Percentiles rank a stretch among this genome's conserved stretches.
Conservation (phyloP, 768 basidiomycete genomes). For the Auricularia sp. region DNA sequence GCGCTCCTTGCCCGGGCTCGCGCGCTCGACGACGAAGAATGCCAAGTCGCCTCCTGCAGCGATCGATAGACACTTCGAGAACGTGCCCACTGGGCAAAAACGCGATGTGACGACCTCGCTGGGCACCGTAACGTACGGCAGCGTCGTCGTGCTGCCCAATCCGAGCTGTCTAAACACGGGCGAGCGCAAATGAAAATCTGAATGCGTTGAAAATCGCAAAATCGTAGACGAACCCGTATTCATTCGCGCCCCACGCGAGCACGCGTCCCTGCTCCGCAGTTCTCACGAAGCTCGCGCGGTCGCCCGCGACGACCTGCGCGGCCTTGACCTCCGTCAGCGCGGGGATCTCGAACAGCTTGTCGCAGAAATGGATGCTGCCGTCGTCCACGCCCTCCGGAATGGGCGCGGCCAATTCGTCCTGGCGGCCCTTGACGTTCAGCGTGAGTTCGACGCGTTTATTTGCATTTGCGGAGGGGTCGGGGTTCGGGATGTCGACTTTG, state of each 20-base stretch:
- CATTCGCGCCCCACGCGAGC: constrained; percentile 85
- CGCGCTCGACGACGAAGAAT: constrained; percentile 63
- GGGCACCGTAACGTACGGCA: constrained; percentile 67
- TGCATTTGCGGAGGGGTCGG: constrained; percentile 3
- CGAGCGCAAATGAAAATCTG: constrained; percentile 3
- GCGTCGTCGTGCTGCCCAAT: constrained; percentile 48
- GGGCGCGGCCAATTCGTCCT: constrained; percentile 16
- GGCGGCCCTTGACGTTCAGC: constrained; percentile 42
- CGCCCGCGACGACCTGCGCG: constrained; percentile 62
- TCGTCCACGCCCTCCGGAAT: constrained; percentile 27
- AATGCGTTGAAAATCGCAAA: background rate
- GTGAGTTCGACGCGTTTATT: constrained; percentile 33
- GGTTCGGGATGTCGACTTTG: constrained; percentile 38
- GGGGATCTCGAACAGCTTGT: constrained; percentile 66
- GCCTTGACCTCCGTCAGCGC: constrained; percentile 52
- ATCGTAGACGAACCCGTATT: constrained; percentile 49
- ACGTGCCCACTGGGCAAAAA: constrained; percentile 36
- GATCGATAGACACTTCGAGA: constrained; percentile 53
- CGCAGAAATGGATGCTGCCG: constrained; percentile 50
- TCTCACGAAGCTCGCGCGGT: constrained; percentile 59
- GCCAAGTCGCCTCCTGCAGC: constrained; percentile 67
- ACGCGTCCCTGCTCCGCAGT: constrained; percentile 56
- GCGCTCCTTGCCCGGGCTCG: constrained; percentile 16
- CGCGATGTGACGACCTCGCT: constrained; percentile 75
- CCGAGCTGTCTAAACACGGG: constrained; percentile 58